Conservation (phyloP, 1,284 basidiomycete species). For the Trichosporon sp. region DNA sequence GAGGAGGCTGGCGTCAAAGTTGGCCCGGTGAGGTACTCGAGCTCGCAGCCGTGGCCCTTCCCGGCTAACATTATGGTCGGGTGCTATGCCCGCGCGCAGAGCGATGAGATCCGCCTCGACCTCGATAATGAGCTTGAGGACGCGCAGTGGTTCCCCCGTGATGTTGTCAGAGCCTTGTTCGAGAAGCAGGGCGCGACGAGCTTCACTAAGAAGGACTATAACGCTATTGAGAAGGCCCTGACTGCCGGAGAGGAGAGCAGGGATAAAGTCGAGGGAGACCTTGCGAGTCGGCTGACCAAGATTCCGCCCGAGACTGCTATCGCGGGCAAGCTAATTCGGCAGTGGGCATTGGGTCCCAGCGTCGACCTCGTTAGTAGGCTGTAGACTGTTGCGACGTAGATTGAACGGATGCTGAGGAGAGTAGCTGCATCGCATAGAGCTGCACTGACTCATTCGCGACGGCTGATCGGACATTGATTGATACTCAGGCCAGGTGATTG, state of each 20-base stretch:
- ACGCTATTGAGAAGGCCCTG: conserved; percentile 49
- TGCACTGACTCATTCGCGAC: too few relatives aligned
- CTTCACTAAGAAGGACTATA: conserved; percentile 58
- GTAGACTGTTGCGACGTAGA: too few relatives aligned
- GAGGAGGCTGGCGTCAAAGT: conserved; percentile 89
- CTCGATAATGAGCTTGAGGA: conserved; percentile 96
- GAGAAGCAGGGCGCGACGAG: conserved; percentile 54
- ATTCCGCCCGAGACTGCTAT: conserved; percentile 65
- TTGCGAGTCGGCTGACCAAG: conserved; percentile 51
- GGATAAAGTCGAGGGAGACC: not conserved
- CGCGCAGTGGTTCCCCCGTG: conserved; percentile 79
- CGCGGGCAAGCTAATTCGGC: conserved; percentile 62
- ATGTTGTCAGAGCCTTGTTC: conserved; percentile 57
- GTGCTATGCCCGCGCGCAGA: conserved; percentile 63
- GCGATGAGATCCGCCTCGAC: conserved; percentile 71
- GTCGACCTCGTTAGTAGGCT: conserved; percentile 38
- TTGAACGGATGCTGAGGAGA: not conserved
- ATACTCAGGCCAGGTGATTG: too few relatives aligned
- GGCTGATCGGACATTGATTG: too few relatives aligned
- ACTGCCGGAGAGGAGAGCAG: conserved; percentile 2
- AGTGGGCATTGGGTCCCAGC: conserved; percentile 57
- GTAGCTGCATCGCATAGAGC: too few relatives aligned
- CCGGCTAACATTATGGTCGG: conserved; percentile 89
- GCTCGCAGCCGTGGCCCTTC: conserved; percentile 59
- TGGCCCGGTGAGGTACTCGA: conserved; percentile 67